Evolutionary conservation across 345 rosid genomes (phyloP).

Genomic region (Heritiera littoralis): DNA sequence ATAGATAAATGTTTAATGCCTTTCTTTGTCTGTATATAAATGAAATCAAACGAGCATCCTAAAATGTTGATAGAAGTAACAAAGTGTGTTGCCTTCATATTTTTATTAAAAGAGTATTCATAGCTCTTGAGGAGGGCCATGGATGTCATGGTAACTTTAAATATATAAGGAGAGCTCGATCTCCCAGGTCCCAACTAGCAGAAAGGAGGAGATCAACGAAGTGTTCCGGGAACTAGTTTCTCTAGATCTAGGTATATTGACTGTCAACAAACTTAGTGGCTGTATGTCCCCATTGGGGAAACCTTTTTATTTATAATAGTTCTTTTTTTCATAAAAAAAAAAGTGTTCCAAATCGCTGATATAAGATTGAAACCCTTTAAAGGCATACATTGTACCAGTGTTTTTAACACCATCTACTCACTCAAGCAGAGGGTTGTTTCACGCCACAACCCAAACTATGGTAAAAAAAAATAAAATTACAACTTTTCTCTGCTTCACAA

Average conservation of each 20-base stretch:
- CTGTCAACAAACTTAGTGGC: too few species aligned
- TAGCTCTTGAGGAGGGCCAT: background rate
- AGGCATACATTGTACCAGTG: background rate
- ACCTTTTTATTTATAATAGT: too few species aligned
- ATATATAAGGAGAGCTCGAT: too few species aligned
- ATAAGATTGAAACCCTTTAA: background rate
- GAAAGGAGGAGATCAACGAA: background rate
- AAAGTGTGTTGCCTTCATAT: background rate
- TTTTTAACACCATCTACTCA: background rate
- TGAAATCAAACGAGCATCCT: background rate
- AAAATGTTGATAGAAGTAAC: background rate
- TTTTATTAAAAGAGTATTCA: too few species aligned
- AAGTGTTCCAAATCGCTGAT: too few species aligned
- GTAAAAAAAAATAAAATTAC: background rate
- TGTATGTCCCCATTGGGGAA: too few species aligned
- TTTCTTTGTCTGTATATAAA: background rate
- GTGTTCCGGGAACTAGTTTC: background rate
- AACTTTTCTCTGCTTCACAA: background rate
- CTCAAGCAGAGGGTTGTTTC: background rate
- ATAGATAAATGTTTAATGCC: background rate
- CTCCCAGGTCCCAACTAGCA: background rate
- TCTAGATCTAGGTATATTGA: too few species aligned
- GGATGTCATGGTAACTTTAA: background rate
- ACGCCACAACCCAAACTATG: background rate
- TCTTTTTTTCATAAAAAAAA: too few species aligned